A percentile compares a stretch with the other conserved stretches of the same genome.
Conservation (phyloP, 768 basidiomycete genomes). For the Hirschioporus abietinus region DNA sequence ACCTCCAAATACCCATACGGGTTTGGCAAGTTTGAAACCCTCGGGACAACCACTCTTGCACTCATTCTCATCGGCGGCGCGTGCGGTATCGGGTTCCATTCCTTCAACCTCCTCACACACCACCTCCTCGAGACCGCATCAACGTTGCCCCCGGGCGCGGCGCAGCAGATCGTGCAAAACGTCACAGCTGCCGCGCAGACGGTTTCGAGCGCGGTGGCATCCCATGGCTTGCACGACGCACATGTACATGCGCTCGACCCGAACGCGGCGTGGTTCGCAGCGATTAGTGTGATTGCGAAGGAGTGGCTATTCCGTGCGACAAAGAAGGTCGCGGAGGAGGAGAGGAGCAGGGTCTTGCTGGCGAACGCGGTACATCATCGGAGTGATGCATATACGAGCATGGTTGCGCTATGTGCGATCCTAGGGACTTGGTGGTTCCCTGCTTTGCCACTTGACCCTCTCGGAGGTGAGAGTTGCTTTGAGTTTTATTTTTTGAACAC, state of each 20-base stretch:
- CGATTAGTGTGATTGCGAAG: slow-evolving; percentile 71
- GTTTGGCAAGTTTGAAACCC: slow-evolving; percentile 90
- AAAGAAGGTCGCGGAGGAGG: slow-evolving; percentile 83
- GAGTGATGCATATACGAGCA: slow-evolving; percentile 92
- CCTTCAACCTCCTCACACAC: slow-evolving; percentile 75
- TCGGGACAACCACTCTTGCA: slow-evolving; percentile 89
- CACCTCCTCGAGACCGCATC: slow-evolving; percentile 62
- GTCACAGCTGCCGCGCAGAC: slow-evolving; percentile 50
- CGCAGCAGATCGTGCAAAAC: slow-evolving; percentile 58
- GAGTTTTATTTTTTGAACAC: neutral
- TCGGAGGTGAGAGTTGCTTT: slow-evolving; percentile 62
- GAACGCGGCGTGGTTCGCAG: slow-evolving; percentile 97
- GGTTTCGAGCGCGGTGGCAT: slow-evolving; percentile 26
- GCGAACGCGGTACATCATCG: slow-evolving; percentile 98
- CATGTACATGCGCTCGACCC: slow-evolving; percentile 67
- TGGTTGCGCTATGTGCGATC: slow-evolving; percentile 90
- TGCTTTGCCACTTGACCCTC: slow-evolving; percentile 82
- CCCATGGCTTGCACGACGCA: slow-evolving; percentile 40
- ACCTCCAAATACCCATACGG: slow-evolving; percentile 80
- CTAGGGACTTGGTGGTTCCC: slow-evolving; percentile 86
- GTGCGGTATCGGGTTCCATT: slow-evolving; percentile 84
- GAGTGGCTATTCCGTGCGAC: slow-evolving; percentile 93
- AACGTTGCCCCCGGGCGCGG: slow-evolving; percentile 56
- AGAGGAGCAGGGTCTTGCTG: slow-evolving; percentile 83
- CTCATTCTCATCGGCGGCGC: slow-evolving; percentile 82